Evolutionary conservation across 2,329 filamentous ascomycete genomes (phyloP).

Genomic region (Aspergillus versicolor): DNA sequence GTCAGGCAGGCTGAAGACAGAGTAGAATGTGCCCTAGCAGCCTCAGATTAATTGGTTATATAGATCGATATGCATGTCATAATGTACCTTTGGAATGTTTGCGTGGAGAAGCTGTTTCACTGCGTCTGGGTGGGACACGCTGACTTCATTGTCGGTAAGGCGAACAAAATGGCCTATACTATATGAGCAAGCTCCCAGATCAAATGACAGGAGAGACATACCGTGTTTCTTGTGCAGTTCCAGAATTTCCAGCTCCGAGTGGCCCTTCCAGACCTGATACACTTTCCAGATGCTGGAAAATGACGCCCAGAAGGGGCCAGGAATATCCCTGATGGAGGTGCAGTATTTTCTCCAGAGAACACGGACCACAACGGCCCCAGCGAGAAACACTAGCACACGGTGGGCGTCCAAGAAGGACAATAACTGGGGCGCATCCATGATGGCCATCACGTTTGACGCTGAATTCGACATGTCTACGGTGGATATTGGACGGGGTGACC

Average conservation of each 20-base stretch:
- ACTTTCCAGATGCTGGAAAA: constrained; percentile 44
- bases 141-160: constrained; percentile 46
- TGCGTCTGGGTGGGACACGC: constrained; percentile 44
- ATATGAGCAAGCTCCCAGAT: constrained; percentile 2
- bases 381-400: background rate
- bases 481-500: too few relatives aligned
- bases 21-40: constrained; percentile 33
- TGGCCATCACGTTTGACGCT: background rate
- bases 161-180: constrained; percentile 42
- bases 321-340: constrained; percentile 41
- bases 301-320: constrained; percentile 43
- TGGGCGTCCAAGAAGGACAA: constrained; percentile 5
- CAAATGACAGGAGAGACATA: constrained; percentile 12
- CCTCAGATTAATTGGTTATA: too few relatives aligned
- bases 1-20: constrained; percentile 40
- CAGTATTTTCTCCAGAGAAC: constrained; percentile 45
- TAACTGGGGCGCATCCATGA: constrained; percentile 29
- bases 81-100: constrained; percentile 20
- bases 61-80: background rate
- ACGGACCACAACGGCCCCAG: background rate
- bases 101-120: constrained; percentile 37
- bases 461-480: background rate
- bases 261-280: constrained; percentile 37
- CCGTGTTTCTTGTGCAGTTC: constrained; percentile 42
- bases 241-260: constrained; percentile 39